phyloP scores from a whole-genome alignment of 345 rosid species.

The Litchi chinensis region DNA sequence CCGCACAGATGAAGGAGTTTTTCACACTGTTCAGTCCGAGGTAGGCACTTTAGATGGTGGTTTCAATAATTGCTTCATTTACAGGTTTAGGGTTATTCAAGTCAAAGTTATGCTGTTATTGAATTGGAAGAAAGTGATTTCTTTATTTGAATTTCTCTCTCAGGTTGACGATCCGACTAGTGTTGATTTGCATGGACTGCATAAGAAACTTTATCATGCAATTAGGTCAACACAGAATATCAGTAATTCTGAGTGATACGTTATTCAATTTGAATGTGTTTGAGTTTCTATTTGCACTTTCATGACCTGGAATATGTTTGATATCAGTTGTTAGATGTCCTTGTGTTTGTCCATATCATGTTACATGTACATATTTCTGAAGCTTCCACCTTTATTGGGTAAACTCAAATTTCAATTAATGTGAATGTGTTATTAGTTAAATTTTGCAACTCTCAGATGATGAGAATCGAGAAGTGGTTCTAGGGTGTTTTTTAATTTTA shows the following conservation, averaged over 20 bases:
- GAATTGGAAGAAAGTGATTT: background rate
- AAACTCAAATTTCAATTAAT: background rate
- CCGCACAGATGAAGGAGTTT: conserved; percentile 17
- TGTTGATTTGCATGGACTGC: background rate
- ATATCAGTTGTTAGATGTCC: background rate
- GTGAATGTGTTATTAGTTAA: background rate
- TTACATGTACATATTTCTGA: background rate
- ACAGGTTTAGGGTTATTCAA: background rate
- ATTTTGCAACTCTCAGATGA: background rate
- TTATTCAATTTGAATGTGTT: background rate
- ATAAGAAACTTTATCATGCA: conserved; percentile 19
- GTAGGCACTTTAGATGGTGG: background rate
- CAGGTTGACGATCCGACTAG: conserved; percentile 11
- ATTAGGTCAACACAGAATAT: background rate
- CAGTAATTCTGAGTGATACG: background rate
- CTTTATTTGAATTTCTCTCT: background rate
- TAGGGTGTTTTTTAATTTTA: too few relatives aligned
- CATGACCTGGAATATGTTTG: background rate
- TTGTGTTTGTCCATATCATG: background rate
- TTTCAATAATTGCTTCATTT: background rate
- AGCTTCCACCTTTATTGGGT: background rate
- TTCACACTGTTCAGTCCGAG: conserved; percentile 36
- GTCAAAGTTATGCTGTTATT: background rate
- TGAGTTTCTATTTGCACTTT: background rate
- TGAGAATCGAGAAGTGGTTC: too few relatives aligned